Evolutionary conservation across 192 early-diverging fungal genomes (phyloP), one percentile per base, ranked within the genome.

Genomic region (Lunasporangiospora selenospora): DNA sequence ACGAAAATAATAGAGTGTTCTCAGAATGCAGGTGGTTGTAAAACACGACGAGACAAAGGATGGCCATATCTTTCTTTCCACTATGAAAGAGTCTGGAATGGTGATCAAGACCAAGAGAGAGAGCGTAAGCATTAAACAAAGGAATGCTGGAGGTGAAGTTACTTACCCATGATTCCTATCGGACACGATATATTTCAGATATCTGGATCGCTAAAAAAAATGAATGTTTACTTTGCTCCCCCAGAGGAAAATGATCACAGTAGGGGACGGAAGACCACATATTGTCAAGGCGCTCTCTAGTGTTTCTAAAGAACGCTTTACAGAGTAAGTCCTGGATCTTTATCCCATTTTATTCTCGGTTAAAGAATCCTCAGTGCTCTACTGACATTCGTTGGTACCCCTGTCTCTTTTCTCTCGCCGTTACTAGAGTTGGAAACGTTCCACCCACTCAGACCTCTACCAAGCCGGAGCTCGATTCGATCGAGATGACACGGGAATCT

Each of bases 1-100:
- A n/a, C n/a, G n/a, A n/a, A n/a, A n/a, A n/a, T n/a, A 36, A 34
- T 62, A 79, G 66, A 81, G 79, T 44, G 75, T 78, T 21, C 78
- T 88, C 24, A 73, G 65, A 33, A 75, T 90, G 45, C 82, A 70
- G 8, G 59, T 88, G 3, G 73, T 79, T 0, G 75, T 85, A 13
- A 75, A 77, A 10, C 88, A 92, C 48, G 58, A 56, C 0, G 80
- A 80, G 29, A 82, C 87, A 0, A 75, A 71, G 18, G 64, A 67
- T 6, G 90, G 90, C 33, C 89, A 86, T 57, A 61, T 80, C 21
- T 90, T 89, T 43, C 76, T 92, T 46, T 81, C 82, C 13, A 69
- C 52, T 11, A 78, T 87, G 42, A 77, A 83, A 16, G 79, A 84
- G 11, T 82, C 86, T 10, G 71, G 79, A 3, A 51, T 92, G 29